phyloP scores from a whole-genome alignment of 371 early-diverging fungal genomes.

The Mucor saturninus region DNA sequence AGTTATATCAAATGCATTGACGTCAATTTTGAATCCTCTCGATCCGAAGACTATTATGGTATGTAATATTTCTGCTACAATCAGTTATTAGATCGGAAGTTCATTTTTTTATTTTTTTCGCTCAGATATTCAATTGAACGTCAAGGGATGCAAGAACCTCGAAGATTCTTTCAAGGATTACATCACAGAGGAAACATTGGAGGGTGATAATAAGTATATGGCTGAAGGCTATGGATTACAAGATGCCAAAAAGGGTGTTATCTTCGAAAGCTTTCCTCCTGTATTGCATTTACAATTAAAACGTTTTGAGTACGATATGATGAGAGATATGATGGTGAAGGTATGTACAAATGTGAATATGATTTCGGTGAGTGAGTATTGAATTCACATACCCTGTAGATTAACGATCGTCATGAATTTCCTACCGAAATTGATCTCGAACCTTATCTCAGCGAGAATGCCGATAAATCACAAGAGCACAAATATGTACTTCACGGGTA shows the following conservation, averaged over 20 bases:
- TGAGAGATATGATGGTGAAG: slow-evolving; percentile 90
- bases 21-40: slow-evolving; percentile 89
- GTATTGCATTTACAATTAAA: slow-evolving; percentile 97
- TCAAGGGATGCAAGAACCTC: slow-evolving; percentile 91
- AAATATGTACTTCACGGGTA: slow-evolving; percentile 87
- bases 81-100: too few species aligned
- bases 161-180: slow-evolving; percentile 91
- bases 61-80: background rate
- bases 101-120: background rate
- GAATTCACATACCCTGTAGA: slow-evolving; percentile 38
- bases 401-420: slow-evolving; percentile 97
- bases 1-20: slow-evolving; percentile 92
- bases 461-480: slow-evolving; percentile 67
- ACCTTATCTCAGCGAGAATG: slow-evolving; percentile 78
- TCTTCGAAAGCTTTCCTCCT: slow-evolving; percentile 94
- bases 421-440: slow-evolving; percentile 78
- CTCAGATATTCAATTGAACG: slow-evolving; percentile 88
- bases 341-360: slow-evolving; percentile 28
- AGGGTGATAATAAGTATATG: slow-evolving; percentile 96
- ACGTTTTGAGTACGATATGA: slow-evolving; percentile 97
- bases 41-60: slow-evolving; percentile 70
- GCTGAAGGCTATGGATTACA: slow-evolving; percentile 96
- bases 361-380: too few species aligned
- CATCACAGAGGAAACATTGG: slow-evolving; percentile 85
- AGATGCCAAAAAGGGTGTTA: slow-evolving; percentile 95